Evolutionary conservation across 2,329 filamentous ascomycete species (phyloP).

Genomic region (Colletotrichum sp.): DNA sequence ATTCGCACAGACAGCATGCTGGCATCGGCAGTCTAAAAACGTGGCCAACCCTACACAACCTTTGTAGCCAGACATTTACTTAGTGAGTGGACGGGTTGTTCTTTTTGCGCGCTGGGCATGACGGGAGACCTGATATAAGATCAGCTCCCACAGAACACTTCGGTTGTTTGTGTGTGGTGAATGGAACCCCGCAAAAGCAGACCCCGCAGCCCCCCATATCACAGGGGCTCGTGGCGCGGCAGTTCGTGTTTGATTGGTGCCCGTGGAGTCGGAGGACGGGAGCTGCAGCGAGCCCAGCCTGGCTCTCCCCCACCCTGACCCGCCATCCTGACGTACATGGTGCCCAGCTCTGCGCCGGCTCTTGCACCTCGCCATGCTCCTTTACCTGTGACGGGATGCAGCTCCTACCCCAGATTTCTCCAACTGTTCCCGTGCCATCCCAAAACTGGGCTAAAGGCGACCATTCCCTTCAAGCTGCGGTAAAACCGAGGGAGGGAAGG

Average conservation of each 20-base stretch:
- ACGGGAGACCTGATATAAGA: background rate
- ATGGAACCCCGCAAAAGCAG: slow-evolving; percentile 2
- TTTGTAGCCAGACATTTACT: background rate
- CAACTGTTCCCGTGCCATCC: slow-evolving; percentile 2
- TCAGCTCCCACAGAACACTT: background rate
- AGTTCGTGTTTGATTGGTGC: slow-evolving; percentile 10
- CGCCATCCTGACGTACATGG: slow-evolving; percentile 7
- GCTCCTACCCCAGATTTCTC: slow-evolving; percentile 18
- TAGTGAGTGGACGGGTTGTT: background rate
- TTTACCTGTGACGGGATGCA: slow-evolving; percentile 4
- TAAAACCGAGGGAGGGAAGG: background rate
- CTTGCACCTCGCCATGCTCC: background rate
- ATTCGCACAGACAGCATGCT: background rate
- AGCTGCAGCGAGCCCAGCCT: background rate
- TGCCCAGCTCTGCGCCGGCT: background rate
- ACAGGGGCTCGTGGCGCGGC: slow-evolving; percentile 6
- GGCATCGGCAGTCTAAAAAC: background rate
- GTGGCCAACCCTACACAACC: background rate
- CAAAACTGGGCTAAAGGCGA: background rate
- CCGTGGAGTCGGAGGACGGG: background rate
- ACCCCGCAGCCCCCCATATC: background rate
- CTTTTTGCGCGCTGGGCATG: background rate
- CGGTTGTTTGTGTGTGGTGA: background rate
- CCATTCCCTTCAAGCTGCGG: background rate
- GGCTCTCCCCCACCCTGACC: slow-evolving; percentile 8